phyloP scores from a whole-genome alignment of 2,329 filamentous ascomycete genomes.

The Leptoxyphium fumago region DNA sequence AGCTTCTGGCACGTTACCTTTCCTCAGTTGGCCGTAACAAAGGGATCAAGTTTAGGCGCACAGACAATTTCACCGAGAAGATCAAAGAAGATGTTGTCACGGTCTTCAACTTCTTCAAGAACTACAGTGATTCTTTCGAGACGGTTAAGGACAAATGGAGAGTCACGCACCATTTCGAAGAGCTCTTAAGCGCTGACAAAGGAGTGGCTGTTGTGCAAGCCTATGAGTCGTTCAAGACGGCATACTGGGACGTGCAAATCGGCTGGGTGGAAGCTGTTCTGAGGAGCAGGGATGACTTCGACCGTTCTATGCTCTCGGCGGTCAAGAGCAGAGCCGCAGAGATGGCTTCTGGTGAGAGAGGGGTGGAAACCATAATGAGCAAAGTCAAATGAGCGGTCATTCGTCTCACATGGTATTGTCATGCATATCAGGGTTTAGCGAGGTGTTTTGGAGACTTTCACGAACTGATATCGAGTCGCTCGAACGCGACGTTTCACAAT shows the following conservation, averaged over 20 bases:
- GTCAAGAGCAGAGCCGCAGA: conserved; percentile 83
- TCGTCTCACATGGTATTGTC: no score
- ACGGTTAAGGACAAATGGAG: conserved; percentile 86
- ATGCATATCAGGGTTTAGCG: no score
- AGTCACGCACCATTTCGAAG: conserved; percentile 70
- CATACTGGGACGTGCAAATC: conserved; percentile 89
- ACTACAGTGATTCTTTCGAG: conserved; percentile 53
- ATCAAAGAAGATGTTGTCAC: conserved; percentile 85
- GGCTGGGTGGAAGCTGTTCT: conserved; percentile 92
- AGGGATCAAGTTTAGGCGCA: conserved; percentile 70
- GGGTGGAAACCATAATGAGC: conserved; percentile 84
- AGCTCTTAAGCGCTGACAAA: conserved; percentile 61
- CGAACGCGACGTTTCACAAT: no score
- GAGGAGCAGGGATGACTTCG: conserved; percentile 80
- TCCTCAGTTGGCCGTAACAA: conserved; percentile 59
- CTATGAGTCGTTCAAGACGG: conserved; percentile 68
- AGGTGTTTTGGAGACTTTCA: no score
- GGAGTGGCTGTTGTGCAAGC: conserved; percentile 57
- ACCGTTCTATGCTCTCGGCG: conserved; percentile 71
- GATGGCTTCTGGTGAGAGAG: conserved; percentile 57
- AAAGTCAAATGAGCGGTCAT: conserved; percentile 52
- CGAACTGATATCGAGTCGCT: no score
- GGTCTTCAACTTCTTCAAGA: conserved; percentile 77
- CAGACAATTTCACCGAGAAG: conserved; percentile 81
- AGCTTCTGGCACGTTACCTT: conserved; percentile 77